Base-by-base conservation (phyloP, 2,329 filamentous ascomycete species). In the Aspergillus pseudonomiae region DNA sequence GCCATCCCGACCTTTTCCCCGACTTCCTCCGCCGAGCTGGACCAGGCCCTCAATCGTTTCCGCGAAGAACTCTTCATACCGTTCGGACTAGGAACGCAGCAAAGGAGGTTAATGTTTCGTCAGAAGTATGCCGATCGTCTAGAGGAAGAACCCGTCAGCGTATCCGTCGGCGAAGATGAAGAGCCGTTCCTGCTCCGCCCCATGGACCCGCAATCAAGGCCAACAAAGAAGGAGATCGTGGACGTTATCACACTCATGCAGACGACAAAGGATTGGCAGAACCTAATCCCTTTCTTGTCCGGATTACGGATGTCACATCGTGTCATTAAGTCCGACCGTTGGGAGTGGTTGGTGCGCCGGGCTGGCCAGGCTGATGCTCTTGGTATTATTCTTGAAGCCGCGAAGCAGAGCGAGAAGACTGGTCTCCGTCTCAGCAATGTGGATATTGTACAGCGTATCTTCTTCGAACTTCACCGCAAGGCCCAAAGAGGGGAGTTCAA, bases 61-160 rank as follows among this genome's bases (percentile, higher is more conserved):
- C 80, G 80, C 66, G 69, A 81, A 64, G 75, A 78, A 46, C 72
- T 82, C 57, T 82, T 83, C 69, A 78, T 81, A 36, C 81, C 80
- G 32, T 74, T 73, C 56, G 74, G 75, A 43, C 74, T 82, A 5
- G 69, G 71, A 41, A 63, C 70, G 6, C 73, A 73, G 48, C 80
- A 82, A 62, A 74, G 74, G 63, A 74, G 71, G 46, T 73, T 79
- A 52, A 75, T 82, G 61, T 81, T 78, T 70, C 75, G 75, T 57
- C 64, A 73, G 36, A 77, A 74, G 43, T 73, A 78, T 53, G 71
- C 74, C 45, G 69, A 74, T 16, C 68, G 73, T 57, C 71, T 82
- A 32, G 65, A 73, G 36, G 73, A 79, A 16, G 75, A 81, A 45
- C 79, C 79, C 0, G 74, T 82, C 14, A 76, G 74, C 5, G 75